Evolutionary conservation across 768 basidiomycete genomes (phyloP).

Genomic region (Lentinula raphanica): DNA sequence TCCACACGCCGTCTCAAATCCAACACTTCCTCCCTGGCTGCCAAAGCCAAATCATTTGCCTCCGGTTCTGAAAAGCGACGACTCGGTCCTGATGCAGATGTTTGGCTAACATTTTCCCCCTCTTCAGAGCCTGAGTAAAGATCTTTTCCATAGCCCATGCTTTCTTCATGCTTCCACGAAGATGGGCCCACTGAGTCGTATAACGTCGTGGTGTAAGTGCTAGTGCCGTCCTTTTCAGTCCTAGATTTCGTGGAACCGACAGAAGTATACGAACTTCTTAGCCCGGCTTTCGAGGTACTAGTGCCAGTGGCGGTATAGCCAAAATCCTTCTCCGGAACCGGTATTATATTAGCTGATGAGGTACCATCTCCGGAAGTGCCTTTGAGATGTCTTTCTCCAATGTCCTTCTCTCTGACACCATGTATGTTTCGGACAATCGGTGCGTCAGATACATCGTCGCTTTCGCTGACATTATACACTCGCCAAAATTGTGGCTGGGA

Average conservation of each 20-base stretch:
- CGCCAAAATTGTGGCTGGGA: constrained; percentile 2
- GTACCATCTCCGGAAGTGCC: background rate
- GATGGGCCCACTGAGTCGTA: background rate
- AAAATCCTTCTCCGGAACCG: background rate
- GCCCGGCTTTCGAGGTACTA: background rate
- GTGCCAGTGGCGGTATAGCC: background rate
- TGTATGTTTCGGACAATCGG: background rate
- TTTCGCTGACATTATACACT: background rate
- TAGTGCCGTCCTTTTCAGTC: background rate
- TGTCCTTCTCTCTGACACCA: background rate
- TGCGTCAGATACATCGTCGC: background rate
- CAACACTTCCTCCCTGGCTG: background rate
- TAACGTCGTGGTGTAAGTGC: background rate
- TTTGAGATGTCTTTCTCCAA: background rate
- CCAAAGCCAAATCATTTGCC: background rate
- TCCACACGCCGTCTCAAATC: constrained; percentile 2
- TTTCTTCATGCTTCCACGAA: background rate
- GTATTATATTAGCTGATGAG: background rate
- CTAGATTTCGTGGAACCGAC: background rate
- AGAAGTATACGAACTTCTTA: background rate
- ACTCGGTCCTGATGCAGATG: too few relatives aligned
- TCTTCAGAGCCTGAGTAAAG: background rate
- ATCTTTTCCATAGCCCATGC: background rate
- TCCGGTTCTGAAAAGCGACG: background rate
- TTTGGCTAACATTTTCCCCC: background rate